phyloP scores from a whole-genome alignment of 768 basidiomycete species.

The Strobilomyces dryophilus region DNA sequence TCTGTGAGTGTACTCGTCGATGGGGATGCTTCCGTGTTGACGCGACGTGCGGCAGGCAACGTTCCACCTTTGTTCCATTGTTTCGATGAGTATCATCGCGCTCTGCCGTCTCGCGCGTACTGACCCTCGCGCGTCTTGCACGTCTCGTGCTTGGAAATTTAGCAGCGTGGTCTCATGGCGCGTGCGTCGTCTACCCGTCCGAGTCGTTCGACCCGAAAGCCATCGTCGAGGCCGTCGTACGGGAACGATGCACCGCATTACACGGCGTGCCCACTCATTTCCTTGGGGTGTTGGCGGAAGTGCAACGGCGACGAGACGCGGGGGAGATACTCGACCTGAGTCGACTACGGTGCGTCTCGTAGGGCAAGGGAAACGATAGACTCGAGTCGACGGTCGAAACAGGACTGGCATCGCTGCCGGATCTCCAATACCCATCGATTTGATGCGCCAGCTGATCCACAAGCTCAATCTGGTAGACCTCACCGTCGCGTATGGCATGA shows the following conservation, averaged over 20 bases:
- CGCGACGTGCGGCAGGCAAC: constrained; percentile 49
- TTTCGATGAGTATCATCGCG: constrained; percentile 66
- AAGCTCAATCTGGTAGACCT: constrained; percentile 66
- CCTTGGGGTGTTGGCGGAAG: constrained; percentile 65
- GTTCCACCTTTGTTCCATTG: constrained; percentile 84
- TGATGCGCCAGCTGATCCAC: constrained; percentile 70
- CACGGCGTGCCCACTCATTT: constrained; percentile 89
- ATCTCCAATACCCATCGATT: constrained; percentile 70
- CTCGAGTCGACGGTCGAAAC: neutral
- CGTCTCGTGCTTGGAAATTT: constrained; percentile 78
- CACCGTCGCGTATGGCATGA: constrained; percentile 85
- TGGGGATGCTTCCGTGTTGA: neutral
- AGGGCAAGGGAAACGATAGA: too few relatives aligned
- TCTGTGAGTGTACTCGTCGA: constrained; percentile 46
- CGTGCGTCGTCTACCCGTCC: constrained; percentile 73
- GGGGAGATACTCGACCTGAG: constrained; percentile 48
- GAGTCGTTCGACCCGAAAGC: constrained; percentile 57
- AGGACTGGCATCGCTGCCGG: constrained; percentile 86
- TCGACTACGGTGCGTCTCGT: constrained; percentile 45
- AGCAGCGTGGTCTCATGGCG: constrained; percentile 70
- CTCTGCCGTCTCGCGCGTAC: neutral
- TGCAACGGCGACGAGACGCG: constrained; percentile 47
- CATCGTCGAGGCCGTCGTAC: constrained; percentile 66
- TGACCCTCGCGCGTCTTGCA: constrained; percentile 28
- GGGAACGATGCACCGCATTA: constrained; percentile 70